These are phyloP conservation scores for Hypoxylon lienhwacheense DNA, from an alignment of 495 filamentous ascomycete species.

Conservation along the genomic window DNA sequence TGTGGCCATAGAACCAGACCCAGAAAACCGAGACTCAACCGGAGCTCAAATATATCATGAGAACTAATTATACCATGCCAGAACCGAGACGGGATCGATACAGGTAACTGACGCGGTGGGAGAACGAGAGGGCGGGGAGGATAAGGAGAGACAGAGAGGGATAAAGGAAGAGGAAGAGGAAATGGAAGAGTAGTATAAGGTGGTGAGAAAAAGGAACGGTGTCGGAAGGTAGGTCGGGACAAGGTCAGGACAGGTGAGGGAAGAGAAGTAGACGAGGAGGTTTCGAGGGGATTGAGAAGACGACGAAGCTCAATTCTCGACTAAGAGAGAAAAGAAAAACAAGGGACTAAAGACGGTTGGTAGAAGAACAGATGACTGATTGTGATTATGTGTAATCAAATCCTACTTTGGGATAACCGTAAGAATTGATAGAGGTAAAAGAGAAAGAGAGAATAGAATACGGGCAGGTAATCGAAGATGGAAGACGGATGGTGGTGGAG, in stretches of 20 bases:
- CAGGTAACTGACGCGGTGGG: neutral
- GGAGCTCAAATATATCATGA: conserved; percentile 34
- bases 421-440: no score
- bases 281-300: neutral
- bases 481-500: conserved; percentile 31
- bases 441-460: neutral
- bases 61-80: conserved; percentile 22
- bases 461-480: conserved; percentile 9
- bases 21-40: conserved; percentile 35
- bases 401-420: neutral
- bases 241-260: no score
- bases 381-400: conserved; percentile 6
- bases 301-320: neutral
- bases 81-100: conserved; percentile 4
- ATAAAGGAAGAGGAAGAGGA: neutral
- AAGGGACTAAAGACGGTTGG: no score
- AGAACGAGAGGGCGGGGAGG: no score
- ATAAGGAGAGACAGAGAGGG: neutral
- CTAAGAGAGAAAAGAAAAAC: neutral
- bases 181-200: neutral
- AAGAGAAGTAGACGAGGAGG: neutral
- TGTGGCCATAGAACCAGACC: conserved; percentile 21
- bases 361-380: no score
- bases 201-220: neutral
- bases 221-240: no score